These are phyloP conservation scores for Diversispora epigaea DNA, from an alignment of 192 early-diverging fungal genomes.

Conservation along the genomic window DNA sequence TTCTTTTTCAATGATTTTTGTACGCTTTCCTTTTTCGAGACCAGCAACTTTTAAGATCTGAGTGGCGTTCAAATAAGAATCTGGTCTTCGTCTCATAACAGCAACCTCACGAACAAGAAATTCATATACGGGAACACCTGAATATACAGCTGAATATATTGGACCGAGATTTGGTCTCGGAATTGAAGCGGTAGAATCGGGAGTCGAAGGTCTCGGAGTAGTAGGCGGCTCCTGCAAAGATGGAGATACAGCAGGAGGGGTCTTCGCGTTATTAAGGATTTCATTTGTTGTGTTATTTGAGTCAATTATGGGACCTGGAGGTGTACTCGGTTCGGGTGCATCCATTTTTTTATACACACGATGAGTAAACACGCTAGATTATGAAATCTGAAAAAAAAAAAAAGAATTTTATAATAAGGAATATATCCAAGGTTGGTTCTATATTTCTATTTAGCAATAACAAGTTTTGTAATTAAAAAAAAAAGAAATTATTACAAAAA, in stretches of 20 bases:
- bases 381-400: not conserved
- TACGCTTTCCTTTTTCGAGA: constrained; percentile 80
- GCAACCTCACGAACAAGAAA: constrained; percentile 67
- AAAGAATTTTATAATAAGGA: no score
- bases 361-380: not conserved
- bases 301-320: no score
- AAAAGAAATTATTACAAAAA: not conserved
- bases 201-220: not conserved
- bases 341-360: constrained; percentile 1
- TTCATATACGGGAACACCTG: constrained; percentile 78
- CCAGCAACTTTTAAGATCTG: constrained; percentile 91
- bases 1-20: constrained; percentile 87
- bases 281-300: constrained; percentile 1
- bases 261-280: constrained; percentile 18
- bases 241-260: not conserved
- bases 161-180: constrained; percentile 32
- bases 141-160: constrained; percentile 59
- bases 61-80: constrained; percentile 86
- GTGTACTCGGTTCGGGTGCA: not conserved
- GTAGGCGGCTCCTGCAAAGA: not conserved
- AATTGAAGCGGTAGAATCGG: constrained; percentile 17
- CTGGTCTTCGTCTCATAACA: constrained; percentile 78
- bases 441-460: not conserved
- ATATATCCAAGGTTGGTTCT: no score
- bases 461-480: not conserved